Base-by-base conservation (phyloP, 177 flowering plant genomes). In the Vitis hybrid region DNA sequence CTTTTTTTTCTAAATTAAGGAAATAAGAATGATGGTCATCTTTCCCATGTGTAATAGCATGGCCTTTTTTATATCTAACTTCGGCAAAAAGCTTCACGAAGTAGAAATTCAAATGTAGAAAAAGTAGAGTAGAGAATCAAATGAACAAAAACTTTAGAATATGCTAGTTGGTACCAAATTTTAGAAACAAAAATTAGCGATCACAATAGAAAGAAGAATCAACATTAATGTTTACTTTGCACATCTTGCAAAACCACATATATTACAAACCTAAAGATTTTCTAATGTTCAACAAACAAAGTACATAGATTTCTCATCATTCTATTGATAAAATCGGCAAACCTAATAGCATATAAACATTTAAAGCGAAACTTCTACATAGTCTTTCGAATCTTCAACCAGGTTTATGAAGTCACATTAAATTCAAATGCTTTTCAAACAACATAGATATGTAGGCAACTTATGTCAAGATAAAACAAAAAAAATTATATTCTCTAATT, bases 231-330 rank as follows among this genome's bases (percentile, higher is more conserved):
- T 17, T 63, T 73, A 96, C 98, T 97, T 93, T 82, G 97, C 98
- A 84, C 97, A 94, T 62, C 97, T 97, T n/a, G 92, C 85, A 82
- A 93, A 96, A 68, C 97, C 98, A 85, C 98, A 96, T 19, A 96
- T 92, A 61, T 93, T 63, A 68, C 99, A 96, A 56, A 89, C 86
- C 97, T 97, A 96, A 21, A 90, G 83, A 81, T 88, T 86, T 71
- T 88, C 90, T 57, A 76, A 67, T 63, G 94, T 90, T 76, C 83
- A 89, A 86, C 98, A 96, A 70, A 82, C 81, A 79, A 84, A 85
- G 70, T 98, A 96, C 15, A 89, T 67, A 70, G 90, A 91, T 74
- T 81, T 88, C 77, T 89, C 93, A 77, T 90, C 88, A 72, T 90
- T 94, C 80, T 88, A 90, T 82, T 91, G 97, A 78, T 90, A 92